phyloP scores from a whole-genome alignment of 345 rosid genomes.

The Xanthoceras sorbifolium region DNA sequence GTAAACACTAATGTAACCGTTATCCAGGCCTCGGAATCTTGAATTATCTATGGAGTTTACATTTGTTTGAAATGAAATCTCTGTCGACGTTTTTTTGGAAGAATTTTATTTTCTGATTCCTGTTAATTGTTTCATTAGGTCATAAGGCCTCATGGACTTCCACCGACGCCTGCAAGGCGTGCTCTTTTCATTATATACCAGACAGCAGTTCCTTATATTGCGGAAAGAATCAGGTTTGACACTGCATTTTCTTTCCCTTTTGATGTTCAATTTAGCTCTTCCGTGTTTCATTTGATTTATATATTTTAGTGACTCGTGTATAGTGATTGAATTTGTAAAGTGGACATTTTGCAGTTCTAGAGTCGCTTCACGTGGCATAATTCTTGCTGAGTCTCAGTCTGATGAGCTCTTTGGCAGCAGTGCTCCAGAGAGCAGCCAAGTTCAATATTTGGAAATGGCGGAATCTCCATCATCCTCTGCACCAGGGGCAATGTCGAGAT shows the following conservation, averaged over 20 bases:
- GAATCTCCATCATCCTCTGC: slow-evolving; percentile 47
- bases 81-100: background rate
- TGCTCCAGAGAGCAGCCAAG: slow-evolving; percentile 34
- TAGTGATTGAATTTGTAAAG: background rate
- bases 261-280: background rate
- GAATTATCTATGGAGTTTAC: background rate
- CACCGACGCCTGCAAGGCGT: slow-evolving; percentile 97
- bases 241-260: background rate
- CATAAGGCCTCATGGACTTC: slow-evolving; percentile 72
- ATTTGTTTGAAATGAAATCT: background rate
- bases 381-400: slow-evolving; percentile 58
- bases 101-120: slow-evolving; percentile 16
- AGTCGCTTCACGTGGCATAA: slow-evolving; percentile 65
- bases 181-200: slow-evolving; percentile 83
- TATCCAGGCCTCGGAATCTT: too few relatives aligned
- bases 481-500: slow-evolving; percentile 38
- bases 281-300: background rate
- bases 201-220: slow-evolving; percentile 78
- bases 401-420: slow-evolving; percentile 42
- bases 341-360: slow-evolving; percentile 54
- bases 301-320: background rate
- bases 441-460: slow-evolving; percentile 30
- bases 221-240: slow-evolving; percentile 79
- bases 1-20: too few relatives aligned
- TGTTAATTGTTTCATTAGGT: slow-evolving; percentile 46